Percentiles rank a stretch among this genome's conserved stretches.
phyloP scores from a whole-genome alignment of 2,329 filamentous ascomycete genomes.

The Scytalidium lignicola region DNA sequence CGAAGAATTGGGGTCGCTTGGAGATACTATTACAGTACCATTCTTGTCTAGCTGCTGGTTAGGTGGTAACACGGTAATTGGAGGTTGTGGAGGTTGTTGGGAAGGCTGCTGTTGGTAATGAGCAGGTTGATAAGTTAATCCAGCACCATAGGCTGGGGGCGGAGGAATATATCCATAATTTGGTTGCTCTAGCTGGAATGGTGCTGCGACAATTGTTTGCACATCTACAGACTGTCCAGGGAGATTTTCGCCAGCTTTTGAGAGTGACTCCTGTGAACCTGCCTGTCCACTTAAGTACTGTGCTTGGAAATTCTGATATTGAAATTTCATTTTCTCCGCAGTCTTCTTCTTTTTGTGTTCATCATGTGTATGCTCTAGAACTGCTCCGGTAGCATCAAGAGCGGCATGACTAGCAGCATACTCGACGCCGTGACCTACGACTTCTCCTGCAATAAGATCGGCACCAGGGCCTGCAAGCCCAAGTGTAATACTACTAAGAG shows the following conservation, averaged over 20 bases:
- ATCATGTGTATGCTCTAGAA: conserved; percentile 32
- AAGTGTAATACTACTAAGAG: conserved; percentile 31
- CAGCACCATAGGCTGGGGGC: background rate
- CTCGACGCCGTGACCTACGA: conserved; percentile 32
- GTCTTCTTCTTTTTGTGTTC: conserved; percentile 31
- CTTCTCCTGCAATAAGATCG: conserved; percentile 30
- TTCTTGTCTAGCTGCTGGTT: background rate
- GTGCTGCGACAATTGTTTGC: background rate
- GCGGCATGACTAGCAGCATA: conserved; percentile 31
- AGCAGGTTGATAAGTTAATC: background rate
- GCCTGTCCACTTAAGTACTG: conserved; percentile 26
- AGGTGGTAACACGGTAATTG: background rate
- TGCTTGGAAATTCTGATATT: conserved; percentile 28
- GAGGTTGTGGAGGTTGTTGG: background rate
- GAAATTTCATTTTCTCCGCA: conserved; percentile 27
- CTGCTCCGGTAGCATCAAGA: conserved; percentile 32
- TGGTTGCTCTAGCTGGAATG: background rate
- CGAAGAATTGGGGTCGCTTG: too few species aligned
- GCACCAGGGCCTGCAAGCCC: conserved; percentile 32
- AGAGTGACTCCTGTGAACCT: conserved; percentile 10
- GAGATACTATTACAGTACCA: too few species aligned
- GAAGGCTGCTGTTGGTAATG: background rate
- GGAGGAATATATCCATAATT: background rate
- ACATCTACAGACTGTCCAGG: background rate
- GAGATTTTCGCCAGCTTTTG: background rate